Evolutionary conservation across 306 rosid species (phyloP), one percentile per base, ranked within the genome.

Genomic region (Cucurbita moschata): DNA sequence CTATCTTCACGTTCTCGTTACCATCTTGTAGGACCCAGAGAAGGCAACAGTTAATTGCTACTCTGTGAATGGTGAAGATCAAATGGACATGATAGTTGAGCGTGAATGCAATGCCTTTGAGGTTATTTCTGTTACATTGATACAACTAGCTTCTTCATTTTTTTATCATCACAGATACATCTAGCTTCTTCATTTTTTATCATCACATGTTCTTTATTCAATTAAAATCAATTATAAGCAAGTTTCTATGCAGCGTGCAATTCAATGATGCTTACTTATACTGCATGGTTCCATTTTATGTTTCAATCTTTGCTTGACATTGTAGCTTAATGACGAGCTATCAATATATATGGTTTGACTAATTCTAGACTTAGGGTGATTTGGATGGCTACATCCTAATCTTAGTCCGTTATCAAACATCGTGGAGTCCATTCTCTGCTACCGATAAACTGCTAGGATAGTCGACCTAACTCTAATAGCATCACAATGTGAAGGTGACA

Each of bases 11-110:
- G 30, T 51, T 50, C 15, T 8, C 30, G 37, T 70, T 30, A 70
- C 74, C 14, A 54, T 49, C 58, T 76, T 74, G 60, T 71, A 89
- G 99, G 88, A 83, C 56, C 83, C 78, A 69, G 76, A 76, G 65
- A 75, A 65, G 58, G 73, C 64, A 35, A 83, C 78, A 40, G 74
- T 76, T 74, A 78, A 65, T 81, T 79, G 75, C 82, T 73, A 60
- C 71, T 66, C 79, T 55, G 55, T 72, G 54, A 67, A 72, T 37
- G 73, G 40, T 12, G 81, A 83, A 71, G 88, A 75, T 76, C 78
- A 30, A 50, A 74, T 70, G 53, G 73, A 78, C 66, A 59, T 58
- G 71, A 55, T 77, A 71, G 15, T 65, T 46, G 68, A 63, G 49
- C 74, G 71, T 75, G 75, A 62, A 72, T 83, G 72, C 51, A 64